Evolutionary conservation across 352 stramenopile genomes (phyloP), one percentile per base, ranked within the genome.

Genomic region (Pythium monospermum): DNA sequence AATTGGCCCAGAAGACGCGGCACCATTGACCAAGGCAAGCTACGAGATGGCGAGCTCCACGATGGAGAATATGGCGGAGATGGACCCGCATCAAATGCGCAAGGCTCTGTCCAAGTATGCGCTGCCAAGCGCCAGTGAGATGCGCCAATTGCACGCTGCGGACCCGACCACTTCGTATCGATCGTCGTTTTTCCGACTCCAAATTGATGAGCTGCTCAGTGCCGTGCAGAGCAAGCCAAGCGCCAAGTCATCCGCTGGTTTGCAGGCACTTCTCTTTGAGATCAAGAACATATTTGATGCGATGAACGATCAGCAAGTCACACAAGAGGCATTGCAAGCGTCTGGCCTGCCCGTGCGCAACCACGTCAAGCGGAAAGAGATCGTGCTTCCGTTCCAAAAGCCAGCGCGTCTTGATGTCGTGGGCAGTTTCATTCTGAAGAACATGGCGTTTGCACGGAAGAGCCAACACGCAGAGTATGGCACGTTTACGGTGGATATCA

Each of bases 31-130:
- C 31, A 66, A 61, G 51, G 46, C 47, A 11, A 49, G 30, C 33
- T 42, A 42, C 16, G 37, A 28, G 33, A 21, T 45, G 6, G 6
- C 54, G 21, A 35, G n/a, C n/a, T n/a, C 38, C 19, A 31, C 40
- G 12, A 21, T 25, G 30, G 30, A 31, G 19, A 23, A 36, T 10
- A 32, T 30, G 44, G 53, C 36, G 40, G 60, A 73, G 26, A 59
- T 71, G 49, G 63, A 78, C 36, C 39, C 60, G 54, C 68, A 76
- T 50, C 66, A 87, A 51, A 61, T 91, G 53, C 82, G 79, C 52
- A 85, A 87, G 66, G 64, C 66, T 60, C 69, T 89, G 30, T 87
- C 76, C 65, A 91, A 91, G 71, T 96, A 95, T 50, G 88, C 91
- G 50, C 74, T 97, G 39, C 91, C 91, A 8, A 96, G 79, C 50